These are phyloP conservation scores for Spinellus fusiger DNA, from an alignment of 192 early-diverging fungal species.

Conservation along the genomic window DNA sequence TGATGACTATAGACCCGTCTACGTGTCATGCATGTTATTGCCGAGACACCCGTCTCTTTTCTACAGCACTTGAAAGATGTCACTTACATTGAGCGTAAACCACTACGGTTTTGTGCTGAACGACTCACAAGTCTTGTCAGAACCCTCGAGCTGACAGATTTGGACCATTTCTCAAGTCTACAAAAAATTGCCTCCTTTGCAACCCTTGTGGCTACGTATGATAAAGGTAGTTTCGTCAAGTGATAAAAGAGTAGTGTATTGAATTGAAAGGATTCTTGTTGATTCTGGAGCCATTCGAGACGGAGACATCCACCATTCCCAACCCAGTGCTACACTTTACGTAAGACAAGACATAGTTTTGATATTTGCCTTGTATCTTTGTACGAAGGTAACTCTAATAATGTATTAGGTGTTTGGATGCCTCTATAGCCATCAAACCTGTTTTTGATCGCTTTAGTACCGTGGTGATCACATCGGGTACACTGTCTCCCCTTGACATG, in stretches of 20 bases:
- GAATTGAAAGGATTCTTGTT: conserved; percentile 70
- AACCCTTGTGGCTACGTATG: conserved; percentile 92
- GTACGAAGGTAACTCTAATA: too few species aligned
- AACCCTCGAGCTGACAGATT: conserved; percentile 88
- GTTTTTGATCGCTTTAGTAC: conserved; percentile 94
- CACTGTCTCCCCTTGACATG: conserved; percentile 97
- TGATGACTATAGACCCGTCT: conserved; percentile 90
- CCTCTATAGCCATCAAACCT: conserved; percentile 92
- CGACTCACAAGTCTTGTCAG: conserved; percentile 83
- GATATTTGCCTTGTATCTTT: neutral
- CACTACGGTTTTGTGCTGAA: conserved; percentile 92
- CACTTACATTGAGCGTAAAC: conserved; percentile 93
- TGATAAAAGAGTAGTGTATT: neutral
- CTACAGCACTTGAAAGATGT: conserved; percentile 89
- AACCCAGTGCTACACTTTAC: conserved; percentile 92
- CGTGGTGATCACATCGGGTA: conserved; percentile 98
- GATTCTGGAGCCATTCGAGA: conserved; percentile 96
- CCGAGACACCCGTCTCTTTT: conserved; percentile 92
- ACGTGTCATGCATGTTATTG: conserved; percentile 95
- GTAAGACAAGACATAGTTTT: conserved; percentile 21
- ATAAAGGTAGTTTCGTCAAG: conserved; percentile 52
- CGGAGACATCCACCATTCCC: conserved; percentile 83
- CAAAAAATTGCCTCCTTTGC: conserved; percentile 89
- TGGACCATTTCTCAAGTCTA: conserved; percentile 81
- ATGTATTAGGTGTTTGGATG: conserved; percentile 93